A percentile compares a stretch with the other conserved stretches of the same genome.
phyloP scores from a whole-genome alignment of 2,329 filamentous ascomycete species.

The Berkeleyomyces rouxiae region DNA sequence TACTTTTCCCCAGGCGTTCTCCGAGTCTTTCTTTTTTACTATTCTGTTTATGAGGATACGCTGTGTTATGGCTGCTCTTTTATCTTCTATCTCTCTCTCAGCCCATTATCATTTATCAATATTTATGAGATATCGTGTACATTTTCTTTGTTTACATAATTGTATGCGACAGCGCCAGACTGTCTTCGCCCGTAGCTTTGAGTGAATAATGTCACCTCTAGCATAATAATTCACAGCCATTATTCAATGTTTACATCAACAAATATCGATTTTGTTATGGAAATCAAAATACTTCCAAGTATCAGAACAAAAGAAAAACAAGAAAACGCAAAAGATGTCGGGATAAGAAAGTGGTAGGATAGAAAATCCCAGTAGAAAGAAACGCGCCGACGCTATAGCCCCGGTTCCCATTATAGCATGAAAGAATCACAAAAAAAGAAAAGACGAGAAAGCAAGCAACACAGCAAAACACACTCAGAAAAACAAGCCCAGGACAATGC shows the following conservation, averaged over 20 bases:
- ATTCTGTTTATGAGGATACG: neutral
- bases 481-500: neutral
- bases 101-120: neutral
- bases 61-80: neutral
- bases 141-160: neutral
- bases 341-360: neutral
- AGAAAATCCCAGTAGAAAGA: neutral
- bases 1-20: neutral
- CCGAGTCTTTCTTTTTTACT: neutral
- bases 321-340: neutral
- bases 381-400: slow-evolving; percentile 6
- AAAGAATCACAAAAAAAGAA: neutral
- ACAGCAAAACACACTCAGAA: neutral
- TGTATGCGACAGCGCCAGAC: neutral
- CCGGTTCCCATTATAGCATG: slow-evolving; percentile 5
- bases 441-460: neutral
- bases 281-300: neutral
- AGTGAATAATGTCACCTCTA: no score
- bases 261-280: no score
- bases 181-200: neutral
- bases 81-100: neutral
- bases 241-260: no score
- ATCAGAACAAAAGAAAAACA: neutral
- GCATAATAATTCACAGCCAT: no score
- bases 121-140: neutral